Base-by-base conservation (phyloP, 805 yeast genomes). In the Saccharomyces paradoxus region DNA sequence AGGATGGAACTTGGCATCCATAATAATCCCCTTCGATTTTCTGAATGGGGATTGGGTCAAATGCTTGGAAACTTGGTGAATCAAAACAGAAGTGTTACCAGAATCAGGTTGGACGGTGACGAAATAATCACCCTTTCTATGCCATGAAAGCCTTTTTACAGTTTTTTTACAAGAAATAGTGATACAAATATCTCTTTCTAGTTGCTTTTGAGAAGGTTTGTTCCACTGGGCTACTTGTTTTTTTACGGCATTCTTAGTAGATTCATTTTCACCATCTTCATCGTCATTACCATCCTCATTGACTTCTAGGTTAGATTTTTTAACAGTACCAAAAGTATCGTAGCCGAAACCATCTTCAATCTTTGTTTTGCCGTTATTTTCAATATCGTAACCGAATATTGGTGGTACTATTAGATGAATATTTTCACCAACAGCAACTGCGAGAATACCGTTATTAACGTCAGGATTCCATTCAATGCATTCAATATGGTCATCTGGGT, bases 1-100 rank as follows among this genome's bases (percentile, higher is more conserved):
- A 30, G 99, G 99, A 72, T 94, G 99, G 83, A 94, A 94, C 71
- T 86, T 87, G 58, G 96, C 97, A 69, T 90, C 96, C 85, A 90
- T 90, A 49, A 91, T 85, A 58, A 92, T 86, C 61, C 99, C 99
- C 75, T 88, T 88, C 37, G 96, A 82, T 71, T 89, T 89, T 62
- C 83, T 80, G 81, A 94, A 94, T 57, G 99, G 99, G 10, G 96
- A 87, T 75, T 94, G 99, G 17, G 98, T 86, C 56, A 86, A 79
- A 74, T 94, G 98, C 72, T 89, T 89, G 3, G 97, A 89, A 50
- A 94, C 74, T 75, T 94, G 98, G 73, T 94, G 99, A 60, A 94
- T 89, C 57, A 94, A 77, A 46, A 94, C 96, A 6, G 98, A 85
- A 10, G 91, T 81, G 67, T 89, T 84, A 53, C 87, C 89, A 51